phyloP scores from a whole-genome alignment of 441 rosid species.

The Croton laevigatus region DNA sequence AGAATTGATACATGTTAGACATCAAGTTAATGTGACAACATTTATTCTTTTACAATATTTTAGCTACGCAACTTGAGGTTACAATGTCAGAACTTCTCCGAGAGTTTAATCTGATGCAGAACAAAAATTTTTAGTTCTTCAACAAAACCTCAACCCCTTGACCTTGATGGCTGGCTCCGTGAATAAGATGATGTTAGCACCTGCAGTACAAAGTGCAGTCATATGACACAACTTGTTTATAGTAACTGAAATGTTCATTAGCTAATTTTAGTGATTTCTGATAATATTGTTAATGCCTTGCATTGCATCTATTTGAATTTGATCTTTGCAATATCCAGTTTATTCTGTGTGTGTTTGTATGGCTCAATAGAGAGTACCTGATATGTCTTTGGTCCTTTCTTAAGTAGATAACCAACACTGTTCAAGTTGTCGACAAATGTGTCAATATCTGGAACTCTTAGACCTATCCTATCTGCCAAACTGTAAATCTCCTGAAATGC shows the following conservation, averaged over 20 bases:
- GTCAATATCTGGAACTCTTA: constrained; percentile 92
- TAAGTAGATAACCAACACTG: constrained; percentile 79
- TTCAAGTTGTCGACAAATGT: constrained; percentile 90
- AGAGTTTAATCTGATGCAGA: background rate
- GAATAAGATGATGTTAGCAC: constrained; percentile 82
- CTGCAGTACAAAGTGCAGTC: constrained; percentile 39
- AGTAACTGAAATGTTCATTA: background rate
- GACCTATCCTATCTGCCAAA: constrained; percentile 87
- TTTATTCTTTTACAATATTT: background rate
- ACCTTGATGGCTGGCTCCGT: constrained; percentile 64
- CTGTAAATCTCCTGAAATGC: constrained; percentile 88
- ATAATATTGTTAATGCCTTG: background rate
- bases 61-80: background rate
- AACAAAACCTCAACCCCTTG: constrained; percentile 28
- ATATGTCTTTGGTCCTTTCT: constrained; percentile 91
- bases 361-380: constrained; percentile 55
- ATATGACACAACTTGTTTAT: background rate
- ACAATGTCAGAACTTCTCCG: background rate
- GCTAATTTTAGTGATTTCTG: background rate
- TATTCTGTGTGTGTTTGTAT: background rate
- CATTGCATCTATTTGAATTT: background rate
- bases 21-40: background rate
- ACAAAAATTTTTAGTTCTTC: background rate
- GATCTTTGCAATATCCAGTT: constrained; percentile 1
- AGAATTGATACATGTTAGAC: background rate